These are phyloP conservation scores for Phoma herbarum DNA, from an alignment of 2,329 filamentous ascomycete genomes.

Conservation along the genomic window DNA sequence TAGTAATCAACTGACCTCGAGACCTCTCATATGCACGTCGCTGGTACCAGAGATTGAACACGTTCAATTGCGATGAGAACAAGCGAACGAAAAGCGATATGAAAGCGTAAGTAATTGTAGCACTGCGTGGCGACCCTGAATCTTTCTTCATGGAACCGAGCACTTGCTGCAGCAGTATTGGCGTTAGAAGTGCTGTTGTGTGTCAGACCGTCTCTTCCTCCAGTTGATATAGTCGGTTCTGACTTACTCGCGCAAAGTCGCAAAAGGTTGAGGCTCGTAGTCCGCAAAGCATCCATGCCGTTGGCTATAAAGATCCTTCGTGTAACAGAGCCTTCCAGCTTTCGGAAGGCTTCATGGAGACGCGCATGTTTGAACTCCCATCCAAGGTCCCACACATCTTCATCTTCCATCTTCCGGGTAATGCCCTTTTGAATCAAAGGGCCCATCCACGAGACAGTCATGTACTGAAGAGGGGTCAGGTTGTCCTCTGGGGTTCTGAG, in stretches of 20 bases:
- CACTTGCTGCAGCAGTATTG: slow-evolving; percentile 76
- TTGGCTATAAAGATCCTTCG: slow-evolving; percentile 76
- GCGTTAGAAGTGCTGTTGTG: slow-evolving; percentile 57
- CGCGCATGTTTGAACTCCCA: slow-evolving; percentile 83
- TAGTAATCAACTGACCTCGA: slow-evolving; percentile 84
- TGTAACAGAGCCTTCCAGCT: slow-evolving; percentile 76
- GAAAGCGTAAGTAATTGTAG: slow-evolving; percentile 71
- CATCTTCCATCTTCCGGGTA: slow-evolving; percentile 72
- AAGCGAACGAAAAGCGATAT: slow-evolving; percentile 69
- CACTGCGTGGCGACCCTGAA: slow-evolving; percentile 58
- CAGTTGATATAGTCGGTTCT: not conserved
- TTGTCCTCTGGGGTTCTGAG: slow-evolving; percentile 83
- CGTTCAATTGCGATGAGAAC: slow-evolving; percentile 69
- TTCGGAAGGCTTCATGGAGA: slow-evolving; percentile 77
- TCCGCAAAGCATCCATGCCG: slow-evolving; percentile 77
- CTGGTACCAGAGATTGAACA: slow-evolving; percentile 82
- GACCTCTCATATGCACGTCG: slow-evolving; percentile 84
- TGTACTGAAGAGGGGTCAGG: slow-evolving; percentile 81
- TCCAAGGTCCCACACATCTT: slow-evolving; percentile 82
- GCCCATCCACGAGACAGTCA: slow-evolving; percentile 83
- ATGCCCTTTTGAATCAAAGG: slow-evolving; percentile 74
- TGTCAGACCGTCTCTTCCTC: slow-evolving; percentile 8
- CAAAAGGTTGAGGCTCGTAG: slow-evolving; percentile 69
- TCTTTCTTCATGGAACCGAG: slow-evolving; percentile 72
- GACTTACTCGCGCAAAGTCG: slow-evolving; percentile 64